Percentiles rank a stretch among this genome's conserved stretches.
These are phyloP conservation scores for Phaeosphaeriaceae sp. DNA, from an alignment of 2,329 filamentous ascomycete genomes.

Conservation along the genomic window DNA sequence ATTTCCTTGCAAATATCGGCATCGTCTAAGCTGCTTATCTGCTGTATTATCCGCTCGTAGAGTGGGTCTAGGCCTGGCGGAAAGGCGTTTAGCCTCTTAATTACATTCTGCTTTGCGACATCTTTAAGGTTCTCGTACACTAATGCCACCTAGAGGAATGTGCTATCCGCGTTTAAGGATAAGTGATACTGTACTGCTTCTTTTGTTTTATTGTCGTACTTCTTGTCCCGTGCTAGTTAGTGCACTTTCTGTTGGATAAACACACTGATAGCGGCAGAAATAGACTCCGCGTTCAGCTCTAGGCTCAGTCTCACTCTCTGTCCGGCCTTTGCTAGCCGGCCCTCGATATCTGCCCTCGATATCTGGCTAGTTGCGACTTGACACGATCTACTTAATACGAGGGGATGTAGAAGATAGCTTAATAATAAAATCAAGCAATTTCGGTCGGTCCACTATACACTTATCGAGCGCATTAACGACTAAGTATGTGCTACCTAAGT, in stretches of 20 bases:
- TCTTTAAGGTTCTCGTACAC: slow-evolving; percentile 4
- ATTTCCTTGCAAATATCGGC: slow-evolving; percentile 45
- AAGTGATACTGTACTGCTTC: too few species aligned
- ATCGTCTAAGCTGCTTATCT: slow-evolving; percentile 29
- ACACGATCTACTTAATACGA: background rate
- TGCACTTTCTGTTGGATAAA: slow-evolving; percentile 50
- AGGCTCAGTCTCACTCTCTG: slow-evolving; percentile 10
- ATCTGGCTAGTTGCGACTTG: slow-evolving; percentile 15
- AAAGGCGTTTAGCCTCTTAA: slow-evolving; percentile 1
- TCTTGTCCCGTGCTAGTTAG: slow-evolving; percentile 34
- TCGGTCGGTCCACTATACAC: slow-evolving; percentile 6
- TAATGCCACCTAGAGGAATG: too few species aligned
- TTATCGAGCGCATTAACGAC: slow-evolving; percentile 18
- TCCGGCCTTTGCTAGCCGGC: slow-evolving; percentile 18
- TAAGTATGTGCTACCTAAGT: slow-evolving; percentile 3
- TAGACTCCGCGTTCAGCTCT: slow-evolving; percentile 35
- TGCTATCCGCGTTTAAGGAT: too few species aligned
- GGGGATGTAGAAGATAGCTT: slow-evolving; percentile 10
- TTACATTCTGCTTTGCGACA: slow-evolving; percentile 36
- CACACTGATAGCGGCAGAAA: slow-evolving; percentile 42
- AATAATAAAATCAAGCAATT: background rate
- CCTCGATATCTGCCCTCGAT: slow-evolving; percentile 45
- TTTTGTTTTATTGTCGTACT: slow-evolving; percentile 41
- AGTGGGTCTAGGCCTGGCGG: slow-evolving; percentile 47
- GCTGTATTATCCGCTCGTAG: slow-evolving; percentile 49